Conservation (phyloP, 257 asterid genomes). For the Ocimum tenuiflorum region DNA sequence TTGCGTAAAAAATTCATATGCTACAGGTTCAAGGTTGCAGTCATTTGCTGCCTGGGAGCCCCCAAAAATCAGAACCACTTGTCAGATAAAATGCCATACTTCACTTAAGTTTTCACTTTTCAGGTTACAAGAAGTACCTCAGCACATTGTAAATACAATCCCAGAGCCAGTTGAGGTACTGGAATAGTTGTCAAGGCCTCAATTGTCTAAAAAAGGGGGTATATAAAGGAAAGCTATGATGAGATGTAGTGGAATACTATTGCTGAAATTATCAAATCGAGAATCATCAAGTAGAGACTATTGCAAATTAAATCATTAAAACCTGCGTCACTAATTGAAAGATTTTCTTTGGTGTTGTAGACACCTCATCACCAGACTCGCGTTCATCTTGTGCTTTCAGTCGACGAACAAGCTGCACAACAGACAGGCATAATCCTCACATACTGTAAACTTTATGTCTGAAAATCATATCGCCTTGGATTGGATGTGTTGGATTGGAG, state of each 20-base stretch:
- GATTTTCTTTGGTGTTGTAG: constrained; percentile 70
- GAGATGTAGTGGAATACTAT: not conserved
- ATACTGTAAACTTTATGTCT: constrained; percentile 13
- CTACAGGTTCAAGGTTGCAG: constrained; percentile 93
- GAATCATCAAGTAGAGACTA: not conserved
- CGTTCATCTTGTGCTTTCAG: constrained; percentile 64
- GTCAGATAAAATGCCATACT: constrained; percentile 14
- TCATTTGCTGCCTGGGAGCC: constrained; percentile 88
- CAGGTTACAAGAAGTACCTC: constrained; percentile 51
- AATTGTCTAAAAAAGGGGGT: constrained; percentile 52
- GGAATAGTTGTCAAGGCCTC: constrained; percentile 79
- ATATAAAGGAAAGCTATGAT: constrained; percentile 8
- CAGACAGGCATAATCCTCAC: constrained; percentile 11
- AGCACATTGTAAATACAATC: constrained; percentile 86
- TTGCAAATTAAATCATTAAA: constrained; percentile 4
- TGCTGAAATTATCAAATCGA: not conserved
- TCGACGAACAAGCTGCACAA: constrained; percentile 72
- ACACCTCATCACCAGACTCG: constrained; percentile 54
- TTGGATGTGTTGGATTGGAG: too few relatives aligned
- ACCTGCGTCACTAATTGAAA: constrained; percentile 86
- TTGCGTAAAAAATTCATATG: constrained; percentile 96
- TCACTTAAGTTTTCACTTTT: constrained; percentile 2
- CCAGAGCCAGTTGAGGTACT: constrained; percentile 81
- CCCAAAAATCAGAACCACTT: constrained; percentile 23
- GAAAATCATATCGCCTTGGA: too few relatives aligned